phyloP scores from a whole-genome alignment of 177 flowering plant species.

The Tripterygium wilfordii region DNA sequence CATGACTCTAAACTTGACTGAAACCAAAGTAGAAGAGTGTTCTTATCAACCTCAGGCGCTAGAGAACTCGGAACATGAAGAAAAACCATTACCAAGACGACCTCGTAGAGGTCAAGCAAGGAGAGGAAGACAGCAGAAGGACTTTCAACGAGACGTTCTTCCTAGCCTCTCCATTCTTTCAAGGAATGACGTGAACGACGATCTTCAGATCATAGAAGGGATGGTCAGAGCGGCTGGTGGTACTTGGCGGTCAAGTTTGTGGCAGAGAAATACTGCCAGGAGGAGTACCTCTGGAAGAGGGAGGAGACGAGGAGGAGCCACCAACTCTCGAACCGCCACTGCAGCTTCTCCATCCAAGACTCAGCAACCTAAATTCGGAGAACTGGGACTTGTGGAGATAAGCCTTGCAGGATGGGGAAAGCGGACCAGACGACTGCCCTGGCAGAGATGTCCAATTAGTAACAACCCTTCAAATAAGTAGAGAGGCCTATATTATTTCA shows the following conservation, averaged over 20 bases:
- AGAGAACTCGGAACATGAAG: constrained; percentile 3
- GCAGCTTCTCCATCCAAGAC: constrained; percentile 13
- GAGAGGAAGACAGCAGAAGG: constrained; percentile 47
- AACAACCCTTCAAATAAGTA: no score
- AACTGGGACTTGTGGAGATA: constrained; percentile 35
- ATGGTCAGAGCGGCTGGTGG: constrained; percentile 44
- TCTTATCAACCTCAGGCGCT: constrained; percentile 2
- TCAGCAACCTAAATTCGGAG: constrained; percentile 21
- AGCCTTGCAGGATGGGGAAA: constrained; percentile 77
- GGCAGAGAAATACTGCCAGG: constrained; percentile 30
- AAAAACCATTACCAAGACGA: constrained; percentile 10
- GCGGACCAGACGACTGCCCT: constrained; percentile 50
- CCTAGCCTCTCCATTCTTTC: constrained; percentile 29
- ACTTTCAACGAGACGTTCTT: constrained; percentile 43
- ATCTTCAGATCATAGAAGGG: constrained; percentile 64
- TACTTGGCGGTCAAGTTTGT: constrained; percentile 39
- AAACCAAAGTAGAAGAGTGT: constrained; percentile 24
- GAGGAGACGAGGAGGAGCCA: constrained; percentile 30
- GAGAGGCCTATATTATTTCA: no score
- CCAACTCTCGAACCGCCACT: constrained; percentile 10
- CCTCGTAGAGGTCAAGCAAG: constrained; percentile 36
- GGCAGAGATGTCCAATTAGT: constrained; percentile 30
- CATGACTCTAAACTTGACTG: constrained; percentile 42
- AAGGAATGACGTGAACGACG: constrained; percentile 49
- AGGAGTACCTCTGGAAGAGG: constrained; percentile 45